Percentiles rank a stretch among this genome's conserved stretches.
Conservation (phyloP, 2,329 filamentous ascomycete species). For the Colletotrichum trifolii region DNA sequence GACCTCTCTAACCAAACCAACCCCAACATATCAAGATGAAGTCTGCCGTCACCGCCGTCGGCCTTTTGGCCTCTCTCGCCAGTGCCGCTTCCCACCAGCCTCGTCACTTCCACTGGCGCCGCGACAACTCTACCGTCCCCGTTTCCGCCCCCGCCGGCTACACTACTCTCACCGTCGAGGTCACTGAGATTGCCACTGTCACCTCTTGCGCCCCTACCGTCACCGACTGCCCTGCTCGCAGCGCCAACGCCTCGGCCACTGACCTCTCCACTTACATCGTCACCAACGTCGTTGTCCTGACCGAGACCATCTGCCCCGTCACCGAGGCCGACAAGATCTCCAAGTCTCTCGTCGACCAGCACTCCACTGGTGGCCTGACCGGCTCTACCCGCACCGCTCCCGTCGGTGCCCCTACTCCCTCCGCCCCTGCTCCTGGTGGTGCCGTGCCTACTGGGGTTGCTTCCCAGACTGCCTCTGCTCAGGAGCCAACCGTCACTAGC, state of each 20-base stretch:
- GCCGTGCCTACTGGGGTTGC: conserved; percentile 25
- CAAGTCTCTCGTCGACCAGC: conserved; percentile 50
- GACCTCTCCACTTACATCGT: conserved; percentile 48
- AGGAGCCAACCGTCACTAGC: conserved; percentile 36
- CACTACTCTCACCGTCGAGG: conserved; percentile 61
- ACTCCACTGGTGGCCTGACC: conserved; percentile 49
- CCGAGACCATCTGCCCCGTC: conserved; percentile 59
- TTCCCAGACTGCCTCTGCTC: conserved; percentile 36
- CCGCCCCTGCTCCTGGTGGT: conserved; percentile 43
- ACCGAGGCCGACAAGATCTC: conserved; percentile 53
- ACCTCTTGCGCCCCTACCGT: conserved; percentile 68
- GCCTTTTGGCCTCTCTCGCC: conserved; percentile 56
- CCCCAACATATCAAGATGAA: conserved; percentile 56
- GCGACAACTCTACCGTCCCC: conserved; percentile 38
- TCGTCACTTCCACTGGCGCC: conserved; percentile 45
- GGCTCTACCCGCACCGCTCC: conserved; percentile 50
- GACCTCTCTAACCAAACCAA: conserved; percentile 4
- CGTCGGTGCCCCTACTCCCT: conserved; percentile 40
- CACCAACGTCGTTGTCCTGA: conserved; percentile 53
- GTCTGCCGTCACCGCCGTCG: conserved; percentile 54
- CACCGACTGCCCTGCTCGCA: conserved; percentile 63
- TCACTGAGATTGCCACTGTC: conserved; percentile 66
- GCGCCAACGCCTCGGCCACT: conserved; percentile 49
- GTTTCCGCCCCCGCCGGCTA: conserved; percentile 36
- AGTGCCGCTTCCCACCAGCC: conserved; percentile 54